Percentiles rank a stretch among this genome's conserved stretches.
Conservation (phyloP, 345 rosid species). For the Citrus trifoliata region DNA sequence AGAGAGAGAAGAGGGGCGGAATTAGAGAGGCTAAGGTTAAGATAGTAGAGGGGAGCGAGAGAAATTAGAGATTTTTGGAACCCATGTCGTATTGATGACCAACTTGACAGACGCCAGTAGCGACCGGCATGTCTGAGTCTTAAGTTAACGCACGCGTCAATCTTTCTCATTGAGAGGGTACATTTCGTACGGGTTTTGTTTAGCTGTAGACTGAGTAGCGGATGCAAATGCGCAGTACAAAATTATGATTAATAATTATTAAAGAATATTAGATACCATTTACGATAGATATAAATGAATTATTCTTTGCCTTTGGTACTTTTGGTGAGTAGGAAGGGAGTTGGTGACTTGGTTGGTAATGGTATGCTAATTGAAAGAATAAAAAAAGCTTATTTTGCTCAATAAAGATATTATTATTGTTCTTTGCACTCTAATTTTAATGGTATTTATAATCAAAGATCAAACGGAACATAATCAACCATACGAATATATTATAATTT, state of each 20-base stretch:
- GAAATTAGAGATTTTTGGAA: not conserved
- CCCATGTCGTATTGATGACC: slow-evolving; percentile 20
- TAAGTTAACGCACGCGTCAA: too few relatives aligned
- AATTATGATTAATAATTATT: not conserved
- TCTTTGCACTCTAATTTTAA: not conserved
- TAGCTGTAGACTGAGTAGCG: not conserved
- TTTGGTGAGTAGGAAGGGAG: not conserved
- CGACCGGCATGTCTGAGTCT: not conserved
- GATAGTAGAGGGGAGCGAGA: not conserved
- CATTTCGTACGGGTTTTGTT: not conserved
- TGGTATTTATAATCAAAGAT: too few relatives aligned
- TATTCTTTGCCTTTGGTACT: not conserved
- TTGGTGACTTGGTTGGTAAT: not conserved
- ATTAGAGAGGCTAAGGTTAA: not conserved
- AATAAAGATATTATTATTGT: not conserved
- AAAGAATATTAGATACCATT: not conserved
- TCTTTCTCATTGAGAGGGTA: not conserved
- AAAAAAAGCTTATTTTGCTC: not conserved
- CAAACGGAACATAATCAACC: too few relatives aligned
- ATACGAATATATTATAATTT: too few relatives aligned
- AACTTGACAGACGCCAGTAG: slow-evolving; percentile 2
- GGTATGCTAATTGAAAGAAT: not conserved
- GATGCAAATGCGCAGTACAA: not conserved
- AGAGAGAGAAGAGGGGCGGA: not conserved
- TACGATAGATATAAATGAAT: not conserved